A percentile compares a stretch with the other conserved stretches of the same genome.
These are phyloP conservation scores for Pyrrhoderma lamaoense DNA, from an alignment of 1,284 basidiomycete genomes.

Conservation along the genomic window DNA sequence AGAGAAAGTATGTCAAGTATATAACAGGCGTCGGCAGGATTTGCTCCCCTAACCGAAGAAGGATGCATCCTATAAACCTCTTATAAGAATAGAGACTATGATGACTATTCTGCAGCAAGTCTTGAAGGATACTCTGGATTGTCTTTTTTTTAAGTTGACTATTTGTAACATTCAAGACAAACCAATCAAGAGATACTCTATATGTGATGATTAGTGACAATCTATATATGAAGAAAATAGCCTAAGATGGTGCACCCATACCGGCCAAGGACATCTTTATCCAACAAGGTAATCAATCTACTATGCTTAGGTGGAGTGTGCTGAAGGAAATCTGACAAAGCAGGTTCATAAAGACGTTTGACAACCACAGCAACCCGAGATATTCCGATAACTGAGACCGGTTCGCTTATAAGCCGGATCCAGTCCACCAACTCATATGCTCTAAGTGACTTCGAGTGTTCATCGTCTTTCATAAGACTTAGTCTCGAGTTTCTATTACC, in stretches of 20 bases:
- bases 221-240: neutral
- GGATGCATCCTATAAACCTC: neutral
- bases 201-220: slow-evolving; percentile 10
- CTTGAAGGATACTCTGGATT: neutral
- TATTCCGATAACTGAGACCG: slow-evolving; percentile 31
- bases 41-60: slow-evolving; percentile 1
- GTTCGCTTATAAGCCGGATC: slow-evolving; percentile 40
- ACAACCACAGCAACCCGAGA: slow-evolving; percentile 35
- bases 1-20: slow-evolving; percentile 15
- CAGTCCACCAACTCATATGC: slow-evolving; percentile 55
- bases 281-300: slow-evolving; percentile 11
- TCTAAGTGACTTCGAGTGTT: slow-evolving; percentile 24
- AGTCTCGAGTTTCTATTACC: neutral
- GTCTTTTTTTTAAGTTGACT: neutral
- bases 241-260: no score
- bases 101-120: neutral
- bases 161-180: slow-evolving; percentile 36
- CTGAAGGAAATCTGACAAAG: slow-evolving; percentile 37
- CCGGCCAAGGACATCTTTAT: neutral
- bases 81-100: slow-evolving; percentile 4
- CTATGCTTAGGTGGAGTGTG: slow-evolving; percentile 36
- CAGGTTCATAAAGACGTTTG: slow-evolving; percentile 34
- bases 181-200: slow-evolving; percentile 38
- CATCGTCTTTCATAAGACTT: slow-evolving; percentile 28
- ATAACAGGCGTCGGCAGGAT: slow-evolving; percentile 4